Percentiles rank a stretch among this genome's conserved stretches.
Evolutionary conservation across 805 yeast genomes (phyloP).

Genomic region (Nakazawaea molendinolei): DNA sequence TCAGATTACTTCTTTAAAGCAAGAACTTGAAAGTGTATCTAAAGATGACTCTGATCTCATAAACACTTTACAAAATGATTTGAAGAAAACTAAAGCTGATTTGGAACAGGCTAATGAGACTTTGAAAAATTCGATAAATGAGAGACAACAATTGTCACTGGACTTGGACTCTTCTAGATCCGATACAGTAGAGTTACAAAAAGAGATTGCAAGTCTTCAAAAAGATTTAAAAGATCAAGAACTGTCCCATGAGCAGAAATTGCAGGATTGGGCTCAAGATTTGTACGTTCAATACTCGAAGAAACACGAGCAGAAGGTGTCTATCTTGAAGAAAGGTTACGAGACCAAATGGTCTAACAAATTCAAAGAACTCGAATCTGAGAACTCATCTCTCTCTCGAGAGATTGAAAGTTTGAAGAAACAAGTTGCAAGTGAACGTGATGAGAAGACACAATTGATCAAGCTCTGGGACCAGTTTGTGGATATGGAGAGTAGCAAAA

Average conservation of each 20-base stretch:
- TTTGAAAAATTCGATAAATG: background rate
- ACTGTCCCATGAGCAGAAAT: slow-evolving; percentile 42
- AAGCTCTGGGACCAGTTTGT: slow-evolving; percentile 37
- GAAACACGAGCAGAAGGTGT: slow-evolving; percentile 70
- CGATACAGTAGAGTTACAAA: background rate
- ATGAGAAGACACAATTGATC: slow-evolving; percentile 42
- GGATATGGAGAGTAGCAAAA: slow-evolving; percentile 3
- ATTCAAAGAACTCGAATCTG: slow-evolving; percentile 33
- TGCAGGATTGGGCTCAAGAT: slow-evolving; percentile 61
- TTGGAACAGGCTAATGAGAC: too few relatives aligned
- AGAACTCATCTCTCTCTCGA: slow-evolving; percentile 36
- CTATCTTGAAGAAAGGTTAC: slow-evolving; percentile 50
- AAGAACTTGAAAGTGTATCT: background rate
- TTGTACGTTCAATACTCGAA: slow-evolving; percentile 68
- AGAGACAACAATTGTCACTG: background rate
- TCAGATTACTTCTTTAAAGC: too few relatives aligned
- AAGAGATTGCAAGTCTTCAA: slow-evolving; percentile 13
- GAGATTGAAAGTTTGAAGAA: slow-evolving; percentile 49
- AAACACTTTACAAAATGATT: too few relatives aligned
- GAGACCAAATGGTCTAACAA: slow-evolving; percentile 45
- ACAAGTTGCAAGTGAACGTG: slow-evolving; percentile 41
- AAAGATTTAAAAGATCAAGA: slow-evolving; percentile 32
- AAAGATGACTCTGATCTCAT: too few relatives aligned
- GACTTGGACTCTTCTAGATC: too few relatives aligned
- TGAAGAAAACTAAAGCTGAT: too few relatives aligned